Percentiles rank a stretch among this genome's conserved stretches.
phyloP scores from a whole-genome alignment of 1,284 basidiomycete species.

The Ustilago shanxiensis region DNA sequence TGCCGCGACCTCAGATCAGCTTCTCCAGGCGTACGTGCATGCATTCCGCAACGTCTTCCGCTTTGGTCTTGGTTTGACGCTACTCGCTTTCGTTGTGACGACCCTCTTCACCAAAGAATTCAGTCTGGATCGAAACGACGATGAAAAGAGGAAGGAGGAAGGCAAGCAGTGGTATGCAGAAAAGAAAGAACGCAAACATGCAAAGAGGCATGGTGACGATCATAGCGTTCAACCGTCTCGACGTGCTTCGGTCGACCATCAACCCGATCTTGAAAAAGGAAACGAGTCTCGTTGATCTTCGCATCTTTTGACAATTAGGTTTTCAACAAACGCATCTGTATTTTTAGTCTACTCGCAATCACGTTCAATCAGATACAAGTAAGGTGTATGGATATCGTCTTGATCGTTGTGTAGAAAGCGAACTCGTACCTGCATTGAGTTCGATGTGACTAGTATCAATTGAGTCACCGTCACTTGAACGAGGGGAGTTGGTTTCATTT shows the following conservation, averaged over 20 bases:
- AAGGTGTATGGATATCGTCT: no score
- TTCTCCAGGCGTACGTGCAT: conserved; percentile 75
- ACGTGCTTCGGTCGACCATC: conserved; percentile 3
- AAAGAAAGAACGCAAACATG: conserved; percentile 30
- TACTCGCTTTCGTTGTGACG: conserved; percentile 67
- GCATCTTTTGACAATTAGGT: neutral
- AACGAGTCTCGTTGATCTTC: neutral
- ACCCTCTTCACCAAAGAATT: conserved; percentile 75
- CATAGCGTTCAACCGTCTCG: conserved; percentile 8
- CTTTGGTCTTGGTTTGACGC: conserved; percentile 40
- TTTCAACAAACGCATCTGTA: neutral
- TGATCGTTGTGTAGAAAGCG: no score
- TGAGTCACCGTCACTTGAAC: no score
- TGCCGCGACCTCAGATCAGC: conserved; percentile 55
- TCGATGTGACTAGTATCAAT: no score
- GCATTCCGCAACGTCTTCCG: conserved; percentile 76
- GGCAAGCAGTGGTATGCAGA: conserved; percentile 66
- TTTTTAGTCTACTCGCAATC: neutral
- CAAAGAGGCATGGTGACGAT: conserved; percentile 14
- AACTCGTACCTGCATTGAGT: no score
- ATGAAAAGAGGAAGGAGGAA: conserved; percentile 72
- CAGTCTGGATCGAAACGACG: conserved; percentile 75
- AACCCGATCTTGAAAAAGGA: neutral
- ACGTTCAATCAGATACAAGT: neutral
- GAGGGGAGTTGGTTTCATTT: no score